These are phyloP conservation scores for Aeschynomene evenia DNA, from an alignment of 306 rosid species.

Conservation along the genomic window DNA sequence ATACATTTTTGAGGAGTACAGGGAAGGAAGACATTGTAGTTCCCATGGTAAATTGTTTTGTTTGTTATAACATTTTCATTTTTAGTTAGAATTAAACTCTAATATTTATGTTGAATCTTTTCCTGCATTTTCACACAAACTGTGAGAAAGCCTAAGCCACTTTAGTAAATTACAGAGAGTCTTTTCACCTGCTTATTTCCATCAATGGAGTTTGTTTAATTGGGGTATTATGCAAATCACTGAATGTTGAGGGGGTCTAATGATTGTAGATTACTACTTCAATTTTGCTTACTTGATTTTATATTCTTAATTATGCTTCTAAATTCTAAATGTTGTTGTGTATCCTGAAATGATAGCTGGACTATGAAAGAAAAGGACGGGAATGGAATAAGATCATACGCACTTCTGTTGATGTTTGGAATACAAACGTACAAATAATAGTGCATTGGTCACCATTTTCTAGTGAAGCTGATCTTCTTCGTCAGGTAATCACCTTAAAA, in stretches of 20 bases:
- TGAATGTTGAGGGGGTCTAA: background rate
- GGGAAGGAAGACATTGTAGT: slow-evolving; percentile 95
- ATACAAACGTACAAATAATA: slow-evolving; percentile 66
- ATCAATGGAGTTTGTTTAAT: background rate
- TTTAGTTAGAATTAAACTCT: background rate
- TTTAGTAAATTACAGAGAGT: background rate
- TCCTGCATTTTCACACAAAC: background rate
- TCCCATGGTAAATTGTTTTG: slow-evolving; percentile 75
- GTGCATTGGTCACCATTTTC: slow-evolving; percentile 89
- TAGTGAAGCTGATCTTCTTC: slow-evolving; percentile 71
- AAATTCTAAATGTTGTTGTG: slow-evolving; percentile 33
- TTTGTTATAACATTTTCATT: background rate
- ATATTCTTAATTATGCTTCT: slow-evolving; percentile 22
- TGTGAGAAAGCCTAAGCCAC: background rate
- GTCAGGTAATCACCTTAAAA: slow-evolving; percentile 46
- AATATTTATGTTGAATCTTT: background rate
- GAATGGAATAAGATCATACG: slow-evolving; percentile 65
- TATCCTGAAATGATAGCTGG: slow-evolving; percentile 59
- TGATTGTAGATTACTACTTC: background rate
- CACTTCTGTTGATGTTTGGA: slow-evolving; percentile 66
- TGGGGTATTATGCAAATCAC: background rate
- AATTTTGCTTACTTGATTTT: slow-evolving; percentile 8
- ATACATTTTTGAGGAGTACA: slow-evolving; percentile 90
- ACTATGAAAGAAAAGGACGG: slow-evolving; percentile 62
- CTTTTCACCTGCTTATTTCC: background rate